Evolutionary conservation across 2,329 filamentous ascomycete genomes (phyloP).

Genomic region (Exophiala dermatitidis): DNA sequence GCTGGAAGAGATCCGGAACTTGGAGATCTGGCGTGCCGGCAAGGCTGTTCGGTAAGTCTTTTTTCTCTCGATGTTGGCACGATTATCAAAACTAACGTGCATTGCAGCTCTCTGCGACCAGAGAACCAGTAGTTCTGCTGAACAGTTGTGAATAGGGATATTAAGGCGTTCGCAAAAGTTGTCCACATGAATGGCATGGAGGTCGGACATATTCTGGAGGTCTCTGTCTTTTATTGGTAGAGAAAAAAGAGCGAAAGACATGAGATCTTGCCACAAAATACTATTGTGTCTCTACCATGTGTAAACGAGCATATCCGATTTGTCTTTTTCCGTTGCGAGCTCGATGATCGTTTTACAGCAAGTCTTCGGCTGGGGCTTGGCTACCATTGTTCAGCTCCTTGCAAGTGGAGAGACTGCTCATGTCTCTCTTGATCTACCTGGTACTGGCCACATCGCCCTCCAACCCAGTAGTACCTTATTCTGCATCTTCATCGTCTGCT

Average conservation of each 20-base stretch:
- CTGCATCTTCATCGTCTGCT: no score
- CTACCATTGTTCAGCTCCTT: no score
- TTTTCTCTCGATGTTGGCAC: background rate
- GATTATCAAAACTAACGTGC: slow-evolving; percentile 14
- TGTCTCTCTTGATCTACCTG: no score
- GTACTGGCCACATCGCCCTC: no score
- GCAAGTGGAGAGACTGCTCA: no score
- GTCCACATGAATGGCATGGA: slow-evolving; percentile 7
- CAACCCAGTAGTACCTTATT: no score
- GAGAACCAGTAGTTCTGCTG: slow-evolving; percentile 58
- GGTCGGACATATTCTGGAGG: background rate
- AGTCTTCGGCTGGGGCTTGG: no score
- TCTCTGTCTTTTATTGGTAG: background rate
- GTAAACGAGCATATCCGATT: no score
- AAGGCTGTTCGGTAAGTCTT: slow-evolving; percentile 78
- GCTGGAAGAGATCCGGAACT: slow-evolving; percentile 94
- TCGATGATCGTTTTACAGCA: no score
- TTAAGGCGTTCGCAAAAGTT: slow-evolving; percentile 19
- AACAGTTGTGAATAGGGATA: slow-evolving; percentile 5
- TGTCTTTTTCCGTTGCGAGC: no score
- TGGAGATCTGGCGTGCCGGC: slow-evolving; percentile 98
- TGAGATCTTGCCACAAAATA: slow-evolving; percentile 10
- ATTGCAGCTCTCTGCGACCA: slow-evolving; percentile 62
- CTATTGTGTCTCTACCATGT: background rate
- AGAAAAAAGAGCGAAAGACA: background rate